A percentile compares a stretch with the other conserved stretches of the same genome.
These are phyloP conservation scores for Puya raimondii DNA, from an alignment of 176 grass and related monocot genomes.

Conservation along the genomic window DNA sequence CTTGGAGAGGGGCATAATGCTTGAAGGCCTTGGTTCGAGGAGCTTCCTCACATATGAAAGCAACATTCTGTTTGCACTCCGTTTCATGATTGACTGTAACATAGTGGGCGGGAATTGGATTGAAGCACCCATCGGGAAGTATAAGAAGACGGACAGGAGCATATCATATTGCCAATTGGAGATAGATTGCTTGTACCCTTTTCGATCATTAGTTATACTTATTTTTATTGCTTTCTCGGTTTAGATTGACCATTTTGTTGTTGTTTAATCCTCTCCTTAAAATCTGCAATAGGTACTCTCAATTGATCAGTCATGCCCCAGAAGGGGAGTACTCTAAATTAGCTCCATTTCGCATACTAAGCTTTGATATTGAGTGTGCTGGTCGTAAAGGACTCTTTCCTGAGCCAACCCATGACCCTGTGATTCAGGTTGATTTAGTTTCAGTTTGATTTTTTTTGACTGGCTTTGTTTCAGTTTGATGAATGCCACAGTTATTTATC, in stretches of 20 bases:
- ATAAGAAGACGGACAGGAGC: constrained; percentile 56
- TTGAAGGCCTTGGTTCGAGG: constrained; percentile 82
- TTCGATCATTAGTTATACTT: neutral
- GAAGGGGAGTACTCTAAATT: constrained; percentile 92
- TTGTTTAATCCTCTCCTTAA: constrained; percentile 33
- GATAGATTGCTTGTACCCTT: constrained; percentile 87
- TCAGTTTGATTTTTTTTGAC: neutral
- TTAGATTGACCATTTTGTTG: constrained; percentile 7
- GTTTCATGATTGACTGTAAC: constrained; percentile 94
- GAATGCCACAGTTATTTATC: too few relatives aligned
- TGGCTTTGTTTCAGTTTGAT: too few relatives aligned
- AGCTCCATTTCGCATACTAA: constrained; percentile 91
- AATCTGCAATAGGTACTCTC: constrained; percentile 46
- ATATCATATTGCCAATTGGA: constrained; percentile 90
- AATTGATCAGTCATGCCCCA: constrained; percentile 71
- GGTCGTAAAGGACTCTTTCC: constrained; percentile 96
- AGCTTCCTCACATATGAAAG: constrained; percentile 93
- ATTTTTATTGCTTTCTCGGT: constrained; percentile 15
- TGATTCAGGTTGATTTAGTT: constrained; percentile 82
- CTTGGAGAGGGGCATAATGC: constrained; percentile 73
- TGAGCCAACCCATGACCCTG: constrained; percentile 95
- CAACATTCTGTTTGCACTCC: constrained; percentile 93
- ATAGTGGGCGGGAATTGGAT: constrained; percentile 98
- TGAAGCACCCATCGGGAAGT: constrained; percentile 76
- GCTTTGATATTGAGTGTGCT: constrained; percentile 98